phyloP scores from a whole-genome alignment of 1,284 basidiomycete genomes.

The Gastroboletus turbinatus region DNA sequence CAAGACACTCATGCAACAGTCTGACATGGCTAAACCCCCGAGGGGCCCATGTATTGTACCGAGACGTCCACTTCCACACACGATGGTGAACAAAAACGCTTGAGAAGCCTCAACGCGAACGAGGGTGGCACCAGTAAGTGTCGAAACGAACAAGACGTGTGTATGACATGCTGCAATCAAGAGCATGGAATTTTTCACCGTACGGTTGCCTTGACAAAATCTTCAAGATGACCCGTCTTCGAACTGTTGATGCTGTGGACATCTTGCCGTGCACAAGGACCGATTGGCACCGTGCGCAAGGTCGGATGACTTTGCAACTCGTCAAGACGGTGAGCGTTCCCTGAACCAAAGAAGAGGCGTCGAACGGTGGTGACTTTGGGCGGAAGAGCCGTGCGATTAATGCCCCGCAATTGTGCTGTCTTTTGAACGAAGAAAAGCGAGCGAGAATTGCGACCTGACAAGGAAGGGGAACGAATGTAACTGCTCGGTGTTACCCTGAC shows the following conservation, averaged over 20 bases:
- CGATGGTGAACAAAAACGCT: conserved; percentile 13
- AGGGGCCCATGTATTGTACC: background rate
- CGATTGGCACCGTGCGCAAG: background rate
- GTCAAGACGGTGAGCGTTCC: conserved; percentile 13
- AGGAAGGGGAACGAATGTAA: background rate
- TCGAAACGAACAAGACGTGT: conserved; percentile 20
- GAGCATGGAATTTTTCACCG: conserved; percentile 30
- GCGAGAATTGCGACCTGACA: background rate
- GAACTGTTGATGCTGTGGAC: conserved; percentile 6
- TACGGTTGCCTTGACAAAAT: conserved; percentile 13
- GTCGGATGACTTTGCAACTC: background rate
- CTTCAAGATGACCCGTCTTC: conserved; percentile 7
- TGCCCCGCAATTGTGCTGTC: background rate
- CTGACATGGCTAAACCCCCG: conserved; percentile 15
- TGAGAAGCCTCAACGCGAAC: conserved; percentile 11
- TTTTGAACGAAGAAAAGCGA: background rate
- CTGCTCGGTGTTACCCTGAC: conserved; percentile 7
- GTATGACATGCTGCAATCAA: conserved; percentile 26
- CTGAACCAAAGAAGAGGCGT: background rate
- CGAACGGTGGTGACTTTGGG: background rate
- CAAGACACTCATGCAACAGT: conserved; percentile 32
- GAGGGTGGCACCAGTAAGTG: conserved; percentile 26
- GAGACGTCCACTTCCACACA: conserved; percentile 1
- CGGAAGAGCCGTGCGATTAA: conserved; percentile 8
- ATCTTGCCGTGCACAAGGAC: conserved; percentile 2